These are phyloP conservation scores for Passiflora organensis DNA, from an alignment of 345 rosid species.

Conservation along the genomic window DNA sequence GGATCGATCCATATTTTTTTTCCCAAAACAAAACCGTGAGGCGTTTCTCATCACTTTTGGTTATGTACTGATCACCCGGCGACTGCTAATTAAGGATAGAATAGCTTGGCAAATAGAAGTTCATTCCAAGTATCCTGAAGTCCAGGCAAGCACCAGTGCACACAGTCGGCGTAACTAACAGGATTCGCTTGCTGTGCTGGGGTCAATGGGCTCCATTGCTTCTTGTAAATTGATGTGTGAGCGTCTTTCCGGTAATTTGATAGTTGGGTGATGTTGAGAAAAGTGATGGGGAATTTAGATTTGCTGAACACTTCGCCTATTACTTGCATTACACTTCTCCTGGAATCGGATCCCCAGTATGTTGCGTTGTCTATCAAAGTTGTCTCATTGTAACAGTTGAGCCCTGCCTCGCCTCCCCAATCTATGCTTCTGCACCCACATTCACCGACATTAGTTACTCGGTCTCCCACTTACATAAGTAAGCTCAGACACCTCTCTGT, in stretches of 20 bases:
- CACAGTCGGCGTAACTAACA: constrained; percentile 74
- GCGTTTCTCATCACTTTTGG: too few species aligned
- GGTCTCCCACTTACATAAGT: too few species aligned
- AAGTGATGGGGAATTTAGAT: constrained; percentile 62
- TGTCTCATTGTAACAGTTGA: constrained; percentile 77
- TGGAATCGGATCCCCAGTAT: constrained; percentile 84
- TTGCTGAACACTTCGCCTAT: constrained; percentile 63
- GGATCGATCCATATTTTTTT: too few species aligned
- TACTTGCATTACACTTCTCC: constrained; percentile 71
- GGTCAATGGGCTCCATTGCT: constrained; percentile 71
- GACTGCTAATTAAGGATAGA: constrained; percentile 48
- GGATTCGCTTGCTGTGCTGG: constrained; percentile 67
- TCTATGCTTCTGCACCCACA: constrained; percentile 53
- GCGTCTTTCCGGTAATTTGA: constrained; percentile 81
- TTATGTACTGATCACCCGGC: too few species aligned
- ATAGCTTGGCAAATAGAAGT: constrained; percentile 76
- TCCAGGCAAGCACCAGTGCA: constrained; percentile 94
- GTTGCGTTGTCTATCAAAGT: constrained; percentile 47
- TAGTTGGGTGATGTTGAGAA: constrained; percentile 81
- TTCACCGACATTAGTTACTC: too few species aligned
- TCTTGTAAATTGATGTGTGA: constrained; percentile 88
- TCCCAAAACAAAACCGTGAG: too few species aligned
- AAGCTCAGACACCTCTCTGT: too few species aligned
- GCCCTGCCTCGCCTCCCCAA: constrained; percentile 68
- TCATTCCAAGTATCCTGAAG: constrained; percentile 94